phyloP scores from a whole-genome alignment of 768 basidiomycete species.

The Nidularia pulvinata region DNA sequence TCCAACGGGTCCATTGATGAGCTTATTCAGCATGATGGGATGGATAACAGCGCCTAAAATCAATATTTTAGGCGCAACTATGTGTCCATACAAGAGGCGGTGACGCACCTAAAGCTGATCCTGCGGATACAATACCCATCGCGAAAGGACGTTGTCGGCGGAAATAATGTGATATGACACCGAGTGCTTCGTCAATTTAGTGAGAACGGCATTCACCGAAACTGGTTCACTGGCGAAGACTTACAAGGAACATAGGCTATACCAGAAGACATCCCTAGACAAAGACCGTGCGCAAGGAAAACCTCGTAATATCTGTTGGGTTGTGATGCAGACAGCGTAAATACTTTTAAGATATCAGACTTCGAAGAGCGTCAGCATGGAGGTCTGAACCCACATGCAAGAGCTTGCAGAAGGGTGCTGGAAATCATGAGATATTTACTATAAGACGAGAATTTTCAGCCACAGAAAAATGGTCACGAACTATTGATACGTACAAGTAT shows the following conservation, averaged over 20 bases:
- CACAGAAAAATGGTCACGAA: background rate
- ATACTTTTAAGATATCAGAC: background rate
- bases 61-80: no score
- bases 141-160: conserved; percentile 27
- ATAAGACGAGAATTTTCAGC: background rate
- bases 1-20: conserved; percentile 43
- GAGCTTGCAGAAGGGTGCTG: conserved; percentile 44
- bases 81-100: no score
- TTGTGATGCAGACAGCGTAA: background rate
- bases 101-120: conserved; percentile 4
- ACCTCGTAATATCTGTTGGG: conserved; percentile 28
- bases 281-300: conserved; percentile 45
- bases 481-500: conserved; percentile 37
- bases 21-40: conserved; percentile 62
- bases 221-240: conserved; percentile 5
- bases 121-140: conserved; percentile 31
- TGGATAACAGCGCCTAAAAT: conserved; percentile 57
- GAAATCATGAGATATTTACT: conserved; percentile 43
- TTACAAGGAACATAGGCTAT: conserved; percentile 47
- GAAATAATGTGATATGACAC: conserved; percentile 36
- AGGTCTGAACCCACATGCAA: conserved; percentile 22
- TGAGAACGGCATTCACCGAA: background rate
- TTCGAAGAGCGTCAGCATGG: conserved; percentile 37
- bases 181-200: conserved; percentile 12
- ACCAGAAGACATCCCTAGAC: conserved; percentile 50